A percentile compares a stretch with the other conserved stretches of the same genome.
Evolutionary conservation across 495 filamentous ascomycete genomes (phyloP).

Genomic region (Aspergillus saccharolyticus): DNA sequence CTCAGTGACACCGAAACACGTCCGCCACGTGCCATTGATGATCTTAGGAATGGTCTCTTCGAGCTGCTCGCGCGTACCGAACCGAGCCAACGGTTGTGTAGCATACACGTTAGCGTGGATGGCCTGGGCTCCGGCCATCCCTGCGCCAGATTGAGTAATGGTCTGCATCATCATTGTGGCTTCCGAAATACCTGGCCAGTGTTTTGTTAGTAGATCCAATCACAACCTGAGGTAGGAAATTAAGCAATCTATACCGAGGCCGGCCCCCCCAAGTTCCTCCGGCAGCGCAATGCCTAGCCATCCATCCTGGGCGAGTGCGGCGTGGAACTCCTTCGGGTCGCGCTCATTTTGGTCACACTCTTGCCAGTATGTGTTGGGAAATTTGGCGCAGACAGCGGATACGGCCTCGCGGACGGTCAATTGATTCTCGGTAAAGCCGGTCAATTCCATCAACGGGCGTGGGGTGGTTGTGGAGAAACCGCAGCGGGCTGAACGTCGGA

Average conservation of each 20-base stretch:
- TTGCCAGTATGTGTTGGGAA: constrained; percentile 64
- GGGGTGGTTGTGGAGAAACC: constrained; percentile 29
- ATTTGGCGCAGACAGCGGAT: constrained; percentile 59
- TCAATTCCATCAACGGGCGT: constrained; percentile 59
- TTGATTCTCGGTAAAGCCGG: constrained; percentile 67
- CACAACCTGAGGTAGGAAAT: constrained; percentile 49
- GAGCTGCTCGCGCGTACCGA: constrained; percentile 57
- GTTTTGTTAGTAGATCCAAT: constrained; percentile 47
- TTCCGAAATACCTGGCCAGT: constrained; percentile 55
- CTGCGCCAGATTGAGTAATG: constrained; percentile 70
- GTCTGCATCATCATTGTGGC: constrained; percentile 85
- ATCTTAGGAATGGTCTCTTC: constrained; percentile 60
- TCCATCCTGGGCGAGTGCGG: constrained; percentile 69
- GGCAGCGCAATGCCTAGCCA: constrained; percentile 79
- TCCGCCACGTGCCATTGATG: constrained; percentile 61
- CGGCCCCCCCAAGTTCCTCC: constrained; percentile 64
- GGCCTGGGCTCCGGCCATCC: constrained; percentile 71
- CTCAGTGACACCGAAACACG: constrained; percentile 66
- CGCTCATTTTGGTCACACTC: constrained; percentile 60
- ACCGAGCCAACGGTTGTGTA: constrained; percentile 69
- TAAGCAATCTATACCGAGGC: constrained; percentile 52
- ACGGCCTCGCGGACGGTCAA: constrained; percentile 67
- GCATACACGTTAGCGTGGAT: constrained; percentile 78
- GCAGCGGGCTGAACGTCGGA: not conserved
- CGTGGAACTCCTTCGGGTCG: constrained; percentile 70